Evolutionary conservation across 306 rosid species (phyloP).

Genomic region (Sechiopsis laciniata): DNA sequence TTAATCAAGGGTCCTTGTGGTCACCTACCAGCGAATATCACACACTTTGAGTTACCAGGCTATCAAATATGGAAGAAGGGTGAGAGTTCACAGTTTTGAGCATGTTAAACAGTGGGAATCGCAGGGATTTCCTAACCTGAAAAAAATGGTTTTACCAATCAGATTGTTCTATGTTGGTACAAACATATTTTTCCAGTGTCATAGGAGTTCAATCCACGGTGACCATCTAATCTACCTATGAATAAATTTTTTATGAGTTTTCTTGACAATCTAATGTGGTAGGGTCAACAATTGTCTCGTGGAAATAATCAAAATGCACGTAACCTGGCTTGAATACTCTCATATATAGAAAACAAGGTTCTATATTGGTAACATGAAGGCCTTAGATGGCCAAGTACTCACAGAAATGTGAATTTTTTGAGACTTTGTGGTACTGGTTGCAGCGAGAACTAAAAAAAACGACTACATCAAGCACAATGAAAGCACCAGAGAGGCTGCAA

Average conservation of each 20-base stretch:
- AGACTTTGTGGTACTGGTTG: too few relatives aligned
- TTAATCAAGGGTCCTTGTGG: neutral
- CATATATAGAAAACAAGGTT: neutral
- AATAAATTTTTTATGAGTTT: too few relatives aligned
- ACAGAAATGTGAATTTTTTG: neutral
- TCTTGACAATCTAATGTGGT: too few relatives aligned
- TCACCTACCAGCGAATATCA: neutral
- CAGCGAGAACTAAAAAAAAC: too few relatives aligned
- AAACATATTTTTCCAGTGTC: too few relatives aligned
- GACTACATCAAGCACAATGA: neutral
- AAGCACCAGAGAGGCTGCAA: neutral
- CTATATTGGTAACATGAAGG: conserved; percentile 3
- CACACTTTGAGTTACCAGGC: neutral
- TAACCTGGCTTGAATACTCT: too few relatives aligned
- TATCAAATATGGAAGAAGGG: neutral
- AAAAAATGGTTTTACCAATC: neutral
- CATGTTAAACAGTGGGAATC: neutral
- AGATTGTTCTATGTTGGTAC: too few relatives aligned
- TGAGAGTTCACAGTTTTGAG: neutral
- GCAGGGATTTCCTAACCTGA: neutral
- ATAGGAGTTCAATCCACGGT: too few relatives aligned
- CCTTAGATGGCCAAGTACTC: neutral
- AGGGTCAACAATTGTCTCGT: too few relatives aligned
- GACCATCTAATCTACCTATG: too few relatives aligned
- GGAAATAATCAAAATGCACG: too few relatives aligned